phyloP scores from a whole-genome alignment of 1,284 basidiomycete species.

The Cryptococcus neoformans region DNA sequence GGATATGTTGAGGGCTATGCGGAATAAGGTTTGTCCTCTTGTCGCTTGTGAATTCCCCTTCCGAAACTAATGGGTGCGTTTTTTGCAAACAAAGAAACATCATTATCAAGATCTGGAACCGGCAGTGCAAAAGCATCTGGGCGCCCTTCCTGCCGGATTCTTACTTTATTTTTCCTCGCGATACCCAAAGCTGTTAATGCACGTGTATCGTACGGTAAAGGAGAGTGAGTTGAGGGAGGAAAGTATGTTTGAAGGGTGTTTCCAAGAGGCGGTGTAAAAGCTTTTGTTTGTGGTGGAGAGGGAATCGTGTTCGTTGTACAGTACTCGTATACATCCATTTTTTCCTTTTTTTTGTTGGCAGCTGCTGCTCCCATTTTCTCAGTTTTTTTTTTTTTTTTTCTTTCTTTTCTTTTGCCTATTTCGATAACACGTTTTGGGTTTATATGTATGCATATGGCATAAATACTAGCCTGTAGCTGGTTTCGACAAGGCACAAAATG shows the following conservation, averaged over 20 bases:
- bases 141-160: slow-evolving; percentile 88
- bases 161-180: slow-evolving; percentile 86
- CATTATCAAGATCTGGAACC: slow-evolving; percentile 91
- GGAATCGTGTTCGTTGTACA: not conserved
- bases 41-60: not conserved
- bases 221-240: slow-evolving; percentile 66
- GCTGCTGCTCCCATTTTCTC: not conserved
- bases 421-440: not conserved
- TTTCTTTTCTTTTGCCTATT: no score
- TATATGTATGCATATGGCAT: not conserved
- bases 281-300: not conserved
- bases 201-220: slow-evolving; percentile 76
- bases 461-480: not conserved
- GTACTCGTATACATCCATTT: not conserved
- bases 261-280: slow-evolving; percentile 51
- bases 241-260: slow-evolving; percentile 82
- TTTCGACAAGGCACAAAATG: no score
- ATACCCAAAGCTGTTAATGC: slow-evolving; percentile 88
- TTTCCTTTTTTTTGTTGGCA: slow-evolving; percentile 4
- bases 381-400: no score
- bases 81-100: slow-evolving; percentile 68
- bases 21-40: slow-evolving; percentile 80
- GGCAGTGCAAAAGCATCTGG: slow-evolving; percentile 79
- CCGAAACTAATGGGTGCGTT: not conserved
- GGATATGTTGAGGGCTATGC: slow-evolving; percentile 84